Base-by-base conservation (phyloP, 306 rosid species). In the Canavalia ensiformis region DNA sequence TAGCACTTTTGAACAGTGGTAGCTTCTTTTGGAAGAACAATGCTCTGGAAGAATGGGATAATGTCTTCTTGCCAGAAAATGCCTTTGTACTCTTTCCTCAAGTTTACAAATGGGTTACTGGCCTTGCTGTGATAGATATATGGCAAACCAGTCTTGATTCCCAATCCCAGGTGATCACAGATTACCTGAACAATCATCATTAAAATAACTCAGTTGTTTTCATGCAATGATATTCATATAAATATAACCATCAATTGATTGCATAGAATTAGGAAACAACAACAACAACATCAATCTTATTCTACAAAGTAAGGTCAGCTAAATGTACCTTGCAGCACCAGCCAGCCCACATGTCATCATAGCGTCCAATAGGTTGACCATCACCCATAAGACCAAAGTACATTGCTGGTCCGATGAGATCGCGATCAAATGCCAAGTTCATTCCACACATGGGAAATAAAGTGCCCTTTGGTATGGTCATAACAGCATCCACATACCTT, bases 341-440 rank as follows among this genome's bases (percentile, higher is more conserved):
- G 41, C 98, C 98, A 56, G 98, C 98, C 97, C 98, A 94, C 98
- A 94, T 94, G 77, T 94, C 98, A 3, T 94, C 98, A 33, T 94
- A 94, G 62, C 98, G 94, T 34, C 98, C 98, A 29, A 94, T 94
- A 55, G 98, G 98, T 77, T 94, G 98, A 37, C 98, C 98, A 56
- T 91, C 98, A 12, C 98, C 98, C 97, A 94, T 94, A 84, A 94
- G 98, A 55, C 98, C 98, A 33, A 94, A 94, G 92, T 94, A 94
- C 98, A 94, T 94, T 60, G 98, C 98, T 51, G 97, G 89, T 78
- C 98, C 98, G 1, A 94, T 90, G 72, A 94, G 95, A 4, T 94
- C 95, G 10, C 97, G 95, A 49, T 94, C 92, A 18, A 94, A 94
- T 65, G 90, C 91, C 90, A 94, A 87, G 68, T 94, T 94, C 98